Conservation (phyloP, 2,329 filamentous ascomycete genomes). For the Ascochyta viciae-villosae region DNA sequence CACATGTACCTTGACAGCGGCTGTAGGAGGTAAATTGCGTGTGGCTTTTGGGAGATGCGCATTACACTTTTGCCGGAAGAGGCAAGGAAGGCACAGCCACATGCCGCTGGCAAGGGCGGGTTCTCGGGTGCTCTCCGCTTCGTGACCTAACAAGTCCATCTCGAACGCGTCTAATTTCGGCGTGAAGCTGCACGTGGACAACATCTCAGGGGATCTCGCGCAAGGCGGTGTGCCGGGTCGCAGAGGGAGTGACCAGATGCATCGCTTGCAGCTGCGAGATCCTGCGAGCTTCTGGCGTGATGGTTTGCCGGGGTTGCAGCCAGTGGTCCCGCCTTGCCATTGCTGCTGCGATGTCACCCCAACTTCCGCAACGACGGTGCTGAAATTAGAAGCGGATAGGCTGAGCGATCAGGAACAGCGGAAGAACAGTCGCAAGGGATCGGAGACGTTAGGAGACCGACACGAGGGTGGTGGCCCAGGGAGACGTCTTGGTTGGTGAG, state of each 20-base stretch:
- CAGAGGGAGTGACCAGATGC: slow-evolving; percentile 20
- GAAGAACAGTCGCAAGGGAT: slow-evolving; percentile 28
- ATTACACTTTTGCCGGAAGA: slow-evolving; percentile 13
- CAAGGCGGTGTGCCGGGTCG: slow-evolving; percentile 33
- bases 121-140: slow-evolving; percentile 22
- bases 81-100: slow-evolving; percentile 18
- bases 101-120: slow-evolving; percentile 14
- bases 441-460: slow-evolving; percentile 20
- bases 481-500: slow-evolving; percentile 20
- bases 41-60: slow-evolving; percentile 12
- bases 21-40: slow-evolving; percentile 8
- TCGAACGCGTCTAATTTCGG: slow-evolving; percentile 36
- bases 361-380: slow-evolving; percentile 15
- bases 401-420: slow-evolving; percentile 28
- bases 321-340: slow-evolving; percentile 19
- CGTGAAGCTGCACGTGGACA: slow-evolving; percentile 40
- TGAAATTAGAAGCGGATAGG: slow-evolving; percentile 38
- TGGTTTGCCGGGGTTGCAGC: slow-evolving; percentile 25
- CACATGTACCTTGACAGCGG: slow-evolving; percentile 18
- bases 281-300: slow-evolving; percentile 30
- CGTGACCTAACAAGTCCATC: slow-evolving; percentile 38
- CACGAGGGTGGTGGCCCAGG: slow-evolving; percentile 25
- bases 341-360: slow-evolving; percentile 31
- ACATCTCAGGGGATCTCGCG: slow-evolving; percentile 15
- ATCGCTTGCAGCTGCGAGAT: slow-evolving; percentile 21